These are phyloP conservation scores for Fusarium sp. DNA, from an alignment of 2,329 filamentous ascomycete genomes.

Conservation along the genomic window DNA sequence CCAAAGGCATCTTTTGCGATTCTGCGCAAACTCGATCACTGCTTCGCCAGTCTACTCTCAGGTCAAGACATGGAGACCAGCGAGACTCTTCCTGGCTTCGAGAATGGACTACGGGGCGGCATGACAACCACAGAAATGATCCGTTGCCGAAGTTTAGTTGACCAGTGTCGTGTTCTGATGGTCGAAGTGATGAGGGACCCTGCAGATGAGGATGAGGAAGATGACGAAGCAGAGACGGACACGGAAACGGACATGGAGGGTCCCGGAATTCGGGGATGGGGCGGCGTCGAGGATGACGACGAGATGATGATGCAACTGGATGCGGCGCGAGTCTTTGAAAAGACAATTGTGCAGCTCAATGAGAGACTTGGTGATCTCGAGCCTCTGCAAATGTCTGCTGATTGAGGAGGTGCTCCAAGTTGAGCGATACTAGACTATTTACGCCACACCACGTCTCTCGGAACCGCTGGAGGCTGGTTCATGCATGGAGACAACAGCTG, in stretches of 20 bases:
- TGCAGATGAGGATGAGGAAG: slow-evolving; percentile 51
- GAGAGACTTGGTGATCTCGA: slow-evolving; percentile 62
- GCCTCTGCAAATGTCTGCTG: slow-evolving; percentile 34
- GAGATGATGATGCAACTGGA: slow-evolving; percentile 70
- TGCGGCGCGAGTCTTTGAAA: slow-evolving; percentile 80
- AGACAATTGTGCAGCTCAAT: slow-evolving; percentile 78
- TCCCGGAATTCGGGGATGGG: slow-evolving; percentile 38
- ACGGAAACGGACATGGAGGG: slow-evolving; percentile 46
- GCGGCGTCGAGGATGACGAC: slow-evolving; percentile 54
- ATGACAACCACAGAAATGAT: slow-evolving; percentile 87
- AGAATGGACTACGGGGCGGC: slow-evolving; percentile 66
- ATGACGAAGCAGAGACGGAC: slow-evolving; percentile 48
- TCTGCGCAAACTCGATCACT: slow-evolving; percentile 81
- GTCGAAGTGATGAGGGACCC: slow-evolving; percentile 69
- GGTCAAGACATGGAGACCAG: slow-evolving; percentile 73
- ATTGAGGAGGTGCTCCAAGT: slow-evolving; percentile 20
- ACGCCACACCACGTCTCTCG: neutral
- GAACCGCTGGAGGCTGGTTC: neutral
- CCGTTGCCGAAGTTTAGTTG: slow-evolving; percentile 81
- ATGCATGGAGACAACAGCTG: slow-evolving; percentile 12
- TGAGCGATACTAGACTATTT: neutral
- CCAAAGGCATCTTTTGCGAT: slow-evolving; percentile 75
- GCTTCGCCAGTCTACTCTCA: slow-evolving; percentile 78
- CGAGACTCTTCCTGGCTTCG: slow-evolving; percentile 75
- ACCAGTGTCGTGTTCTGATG: slow-evolving; percentile 75